Evolutionary conservation across 2,329 filamentous ascomycete genomes (phyloP).

Genomic region (Pleoardoris graminearum): DNA sequence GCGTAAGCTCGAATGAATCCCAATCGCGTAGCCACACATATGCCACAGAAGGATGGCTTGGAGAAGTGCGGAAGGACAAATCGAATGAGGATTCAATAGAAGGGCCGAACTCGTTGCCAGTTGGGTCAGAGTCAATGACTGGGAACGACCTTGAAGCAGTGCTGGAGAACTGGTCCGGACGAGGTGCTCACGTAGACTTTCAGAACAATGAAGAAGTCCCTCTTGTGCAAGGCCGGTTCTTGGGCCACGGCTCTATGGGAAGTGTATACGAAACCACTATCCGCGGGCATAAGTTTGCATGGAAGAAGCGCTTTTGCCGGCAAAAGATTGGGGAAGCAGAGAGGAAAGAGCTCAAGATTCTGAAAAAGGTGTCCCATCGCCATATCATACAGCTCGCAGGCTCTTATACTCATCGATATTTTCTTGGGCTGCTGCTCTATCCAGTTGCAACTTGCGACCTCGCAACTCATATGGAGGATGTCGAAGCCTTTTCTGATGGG

Average conservation of each 20-base stretch:
- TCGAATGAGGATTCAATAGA: too few relatives aligned
- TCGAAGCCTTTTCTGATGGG: slow-evolving; percentile 4
- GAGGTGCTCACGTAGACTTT: slow-evolving; percentile 11
- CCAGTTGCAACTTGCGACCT: slow-evolving; percentile 29
- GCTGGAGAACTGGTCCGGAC: slow-evolving; percentile 7
- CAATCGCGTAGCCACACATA: neutral
- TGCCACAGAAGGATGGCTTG: neutral
- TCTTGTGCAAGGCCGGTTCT: slow-evolving; percentile 17
- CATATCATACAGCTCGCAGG: slow-evolving; percentile 29
- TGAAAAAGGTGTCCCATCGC: slow-evolving; percentile 23
- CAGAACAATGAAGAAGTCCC: slow-evolving; percentile 12
- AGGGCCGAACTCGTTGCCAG: too few relatives aligned
- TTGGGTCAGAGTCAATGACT: too few relatives aligned
- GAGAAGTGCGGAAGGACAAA: slow-evolving; percentile 1
- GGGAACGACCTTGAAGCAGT: too few relatives aligned
- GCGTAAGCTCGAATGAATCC: neutral
- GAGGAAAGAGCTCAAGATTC: slow-evolving; percentile 26
- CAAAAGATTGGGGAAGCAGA: slow-evolving; percentile 16
- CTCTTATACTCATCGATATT: slow-evolving; percentile 23
- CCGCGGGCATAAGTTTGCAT: slow-evolving; percentile 21
- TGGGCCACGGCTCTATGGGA: slow-evolving; percentile 26
- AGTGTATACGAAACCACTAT: slow-evolving; percentile 25
- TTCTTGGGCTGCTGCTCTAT: slow-evolving; percentile 24
- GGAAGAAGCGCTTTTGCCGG: slow-evolving; percentile 23
- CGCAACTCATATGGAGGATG: slow-evolving; percentile 19